A percentile compares a stretch with the other conserved stretches of the same genome.
Evolutionary conservation across 495 filamentous ascomycete species (phyloP).

Genomic region (Aspergillus asperescens): DNA sequence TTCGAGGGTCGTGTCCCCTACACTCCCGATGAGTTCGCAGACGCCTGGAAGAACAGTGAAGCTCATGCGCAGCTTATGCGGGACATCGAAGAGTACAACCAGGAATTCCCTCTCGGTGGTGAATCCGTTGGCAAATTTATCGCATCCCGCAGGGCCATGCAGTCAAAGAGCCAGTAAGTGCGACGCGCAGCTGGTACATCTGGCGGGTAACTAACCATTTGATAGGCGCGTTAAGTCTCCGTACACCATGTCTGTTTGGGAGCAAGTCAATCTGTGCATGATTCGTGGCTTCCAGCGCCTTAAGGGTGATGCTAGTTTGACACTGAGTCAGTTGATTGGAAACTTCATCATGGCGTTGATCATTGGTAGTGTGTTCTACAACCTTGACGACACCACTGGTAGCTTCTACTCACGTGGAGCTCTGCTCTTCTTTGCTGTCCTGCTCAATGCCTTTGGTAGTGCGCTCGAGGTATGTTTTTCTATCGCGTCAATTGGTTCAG

Average conservation of each 20-base stretch:
- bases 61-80: slow-evolving; percentile 46
- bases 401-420: slow-evolving; percentile 82
- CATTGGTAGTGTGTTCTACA: slow-evolving; percentile 84
- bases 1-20: slow-evolving; percentile 62
- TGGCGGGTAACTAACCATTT: not conserved
- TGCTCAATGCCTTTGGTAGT: slow-evolving; percentile 84
- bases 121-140: slow-evolving; percentile 36
- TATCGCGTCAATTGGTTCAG: not conserved
- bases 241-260: slow-evolving; percentile 42
- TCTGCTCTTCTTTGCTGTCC: slow-evolving; percentile 86
- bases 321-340: slow-evolving; percentile 67
- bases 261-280: slow-evolving; percentile 49
- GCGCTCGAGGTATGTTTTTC: slow-evolving; percentile 58
- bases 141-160: slow-evolving; percentile 40
- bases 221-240: slow-evolving; percentile 36
- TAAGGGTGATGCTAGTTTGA: slow-evolving; percentile 69
- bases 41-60: slow-evolving; percentile 53
- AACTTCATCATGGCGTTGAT: slow-evolving; percentile 80
- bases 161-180: slow-evolving; percentile 34
- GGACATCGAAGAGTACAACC: slow-evolving; percentile 53
- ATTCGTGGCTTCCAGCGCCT: slow-evolving; percentile 54
- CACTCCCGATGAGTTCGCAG: slow-evolving; percentile 67
- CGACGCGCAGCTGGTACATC: too few relatives aligned
- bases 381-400: slow-evolving; percentile 55
- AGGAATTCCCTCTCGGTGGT: slow-evolving; percentile 37